Percentiles rank a stretch among this genome's conserved stretches.
phyloP scores from a whole-genome alignment of 257 asterid species.

The Paulownia fortunei region DNA sequence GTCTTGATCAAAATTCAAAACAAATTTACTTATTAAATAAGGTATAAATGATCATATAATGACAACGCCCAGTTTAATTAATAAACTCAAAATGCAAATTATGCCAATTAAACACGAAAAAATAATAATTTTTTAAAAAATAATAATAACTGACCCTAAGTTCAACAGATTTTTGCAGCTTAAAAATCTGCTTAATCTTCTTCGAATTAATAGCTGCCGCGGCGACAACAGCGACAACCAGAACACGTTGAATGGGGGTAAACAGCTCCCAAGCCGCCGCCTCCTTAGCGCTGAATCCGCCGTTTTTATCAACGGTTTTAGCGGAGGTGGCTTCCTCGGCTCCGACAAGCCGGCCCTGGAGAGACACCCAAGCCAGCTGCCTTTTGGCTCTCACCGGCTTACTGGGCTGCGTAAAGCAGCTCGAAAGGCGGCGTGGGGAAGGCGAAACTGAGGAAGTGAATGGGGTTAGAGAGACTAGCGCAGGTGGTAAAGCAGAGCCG shows the following conservation, averaged over 20 bases:
- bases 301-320: slow-evolving; percentile 49
- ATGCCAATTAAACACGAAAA: neutral
- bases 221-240: slow-evolving; percentile 71
- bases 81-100: neutral
- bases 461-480: slow-evolving; percentile 56
- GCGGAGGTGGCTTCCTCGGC: slow-evolving; percentile 82
- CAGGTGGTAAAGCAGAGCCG: slow-evolving; percentile 44
- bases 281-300: slow-evolving; percentile 45
- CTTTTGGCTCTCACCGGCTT: slow-evolving; percentile 58
- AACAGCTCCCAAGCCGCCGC: slow-evolving; percentile 79
- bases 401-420: slow-evolving; percentile 59
- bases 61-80: neutral
- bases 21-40: neutral
- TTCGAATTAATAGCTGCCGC: slow-evolving; percentile 58
- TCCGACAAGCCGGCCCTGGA: slow-evolving; percentile 81
- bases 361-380: slow-evolving; percentile 86
- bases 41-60: neutral
- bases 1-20: neutral
- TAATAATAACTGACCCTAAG: slow-evolving; percentile 65
- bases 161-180: slow-evolving; percentile 68
- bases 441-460: slow-evolving; percentile 51
- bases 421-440: slow-evolving; percentile 75
- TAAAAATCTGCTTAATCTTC: slow-evolving; percentile 49
- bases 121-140: neutral
- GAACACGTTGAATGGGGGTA: slow-evolving; percentile 73